These are phyloP conservation scores for Blastobotrys ciferrii DNA, from an alignment of 1,139 yeast genomes.

Conservation along the genomic window DNA sequence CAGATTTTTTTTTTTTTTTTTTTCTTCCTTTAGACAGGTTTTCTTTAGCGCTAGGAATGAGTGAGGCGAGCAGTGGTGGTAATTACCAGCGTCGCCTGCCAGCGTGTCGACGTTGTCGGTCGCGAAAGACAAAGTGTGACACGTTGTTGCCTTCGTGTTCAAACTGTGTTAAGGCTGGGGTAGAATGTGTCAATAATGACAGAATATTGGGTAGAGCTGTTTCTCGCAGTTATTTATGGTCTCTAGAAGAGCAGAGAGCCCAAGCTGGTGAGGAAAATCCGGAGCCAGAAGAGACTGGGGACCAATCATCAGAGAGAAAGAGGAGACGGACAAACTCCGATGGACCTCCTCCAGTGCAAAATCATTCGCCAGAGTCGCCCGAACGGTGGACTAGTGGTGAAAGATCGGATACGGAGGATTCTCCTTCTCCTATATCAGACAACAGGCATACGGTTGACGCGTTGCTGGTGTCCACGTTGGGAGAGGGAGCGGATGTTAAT, in stretches of 20 bases:
- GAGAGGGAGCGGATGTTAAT: background rate
- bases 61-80: background rate
- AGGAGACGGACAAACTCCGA: background rate
- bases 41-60: no score
- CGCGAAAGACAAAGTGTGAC: slow-evolving; percentile 24
- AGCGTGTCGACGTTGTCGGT: slow-evolving; percentile 24
- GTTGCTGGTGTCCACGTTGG: slow-evolving; percentile 4
- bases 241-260: slow-evolving; percentile 7
- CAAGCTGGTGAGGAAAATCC: background rate
- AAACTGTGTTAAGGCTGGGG: slow-evolving; percentile 23
- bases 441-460: slow-evolving; percentile 1
- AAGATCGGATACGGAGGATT: background rate
- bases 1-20: no score
- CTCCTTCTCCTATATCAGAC: background rate
- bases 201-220: slow-evolving; percentile 11
- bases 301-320: no score
- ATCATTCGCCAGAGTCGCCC: background rate
- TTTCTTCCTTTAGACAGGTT: no score
- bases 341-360: no score
- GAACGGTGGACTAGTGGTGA: background rate
- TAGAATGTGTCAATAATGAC: slow-evolving; percentile 18
- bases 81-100: slow-evolving; percentile 15
- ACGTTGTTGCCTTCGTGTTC: slow-evolving; percentile 23
- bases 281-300: no score
- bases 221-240: slow-evolving; percentile 10